A percentile compares a stretch with the other conserved stretches of the same genome.
Evolutionary conservation across 106 monocot genomes (phyloP).

Genomic region (Dendrobium nobile): DNA sequence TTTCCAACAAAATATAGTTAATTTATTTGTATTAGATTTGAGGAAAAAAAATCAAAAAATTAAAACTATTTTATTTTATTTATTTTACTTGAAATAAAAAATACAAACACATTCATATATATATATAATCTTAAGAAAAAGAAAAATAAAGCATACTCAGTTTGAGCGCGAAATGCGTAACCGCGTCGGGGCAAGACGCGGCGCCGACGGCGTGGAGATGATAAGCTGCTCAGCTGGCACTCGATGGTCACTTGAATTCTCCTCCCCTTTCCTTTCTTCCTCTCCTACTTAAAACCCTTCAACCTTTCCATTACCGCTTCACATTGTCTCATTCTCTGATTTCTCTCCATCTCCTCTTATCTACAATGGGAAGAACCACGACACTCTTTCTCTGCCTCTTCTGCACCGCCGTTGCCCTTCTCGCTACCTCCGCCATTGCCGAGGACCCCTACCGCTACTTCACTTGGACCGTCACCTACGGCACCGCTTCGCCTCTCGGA

Average conservation of each 20-base stretch:
- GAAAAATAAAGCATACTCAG: background rate
- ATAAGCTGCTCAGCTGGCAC: background rate
- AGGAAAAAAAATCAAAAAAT: no score
- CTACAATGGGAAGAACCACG: background rate
- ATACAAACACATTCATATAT: no score
- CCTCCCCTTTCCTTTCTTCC: background rate
- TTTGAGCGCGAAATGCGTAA: background rate
- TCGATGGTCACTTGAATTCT: background rate
- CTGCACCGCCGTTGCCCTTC: background rate
- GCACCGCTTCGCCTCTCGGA: constrained; percentile 28
- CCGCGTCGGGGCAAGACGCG: background rate
- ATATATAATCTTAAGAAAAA: no score
- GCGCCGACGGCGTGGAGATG: background rate
- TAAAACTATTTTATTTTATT: no score
- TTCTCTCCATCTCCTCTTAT: background rate
- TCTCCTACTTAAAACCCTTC: constrained; percentile 1
- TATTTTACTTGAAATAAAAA: no score
- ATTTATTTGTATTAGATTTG: no score
- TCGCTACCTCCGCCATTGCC: constrained; percentile 7
- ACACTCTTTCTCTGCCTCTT: background rate
- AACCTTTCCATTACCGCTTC: no score
- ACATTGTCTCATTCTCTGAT: background rate
- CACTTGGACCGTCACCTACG: constrained; percentile 38
- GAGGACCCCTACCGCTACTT: constrained; percentile 35
- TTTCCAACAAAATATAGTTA: no score